Evolutionary conservation across 176 grass and related monocot species (phyloP).

Genomic region (maize (Zea mays)): DNA sequence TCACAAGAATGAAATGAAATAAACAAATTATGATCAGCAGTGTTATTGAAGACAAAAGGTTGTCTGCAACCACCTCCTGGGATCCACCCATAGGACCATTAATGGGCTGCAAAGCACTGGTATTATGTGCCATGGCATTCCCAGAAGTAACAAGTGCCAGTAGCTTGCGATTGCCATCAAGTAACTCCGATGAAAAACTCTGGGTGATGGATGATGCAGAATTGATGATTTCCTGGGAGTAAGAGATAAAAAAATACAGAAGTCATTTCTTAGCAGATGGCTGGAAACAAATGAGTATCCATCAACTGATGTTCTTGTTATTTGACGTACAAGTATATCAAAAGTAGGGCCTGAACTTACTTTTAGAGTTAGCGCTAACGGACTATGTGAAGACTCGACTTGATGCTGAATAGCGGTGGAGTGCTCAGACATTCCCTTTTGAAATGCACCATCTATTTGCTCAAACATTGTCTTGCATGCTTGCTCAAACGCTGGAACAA

Average conservation of each 20-base stretch:
- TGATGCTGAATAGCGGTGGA: constrained; percentile 82
- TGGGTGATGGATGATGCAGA: constrained; percentile 88
- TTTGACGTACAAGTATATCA: constrained; percentile 29
- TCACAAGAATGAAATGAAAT: not conserved
- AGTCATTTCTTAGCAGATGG: constrained; percentile 12
- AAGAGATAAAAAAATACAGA: constrained; percentile 18
- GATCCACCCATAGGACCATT: constrained; percentile 68
- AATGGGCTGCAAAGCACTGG: constrained; percentile 55
- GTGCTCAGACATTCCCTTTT: constrained; percentile 97
- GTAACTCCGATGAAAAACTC: constrained; percentile 76
- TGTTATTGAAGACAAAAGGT: not conserved
- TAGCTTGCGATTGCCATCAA: constrained; percentile 80
- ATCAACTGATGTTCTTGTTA: constrained; percentile 13
- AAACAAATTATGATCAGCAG: constrained; percentile 16
- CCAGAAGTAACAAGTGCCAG: constrained; percentile 75
- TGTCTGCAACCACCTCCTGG: constrained; percentile 51
- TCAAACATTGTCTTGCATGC: constrained; percentile 96
- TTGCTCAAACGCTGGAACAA: constrained; percentile 93
- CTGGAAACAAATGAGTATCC: not conserved
- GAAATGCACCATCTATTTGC: constrained; percentile 89
- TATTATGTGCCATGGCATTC: constrained; percentile 53
- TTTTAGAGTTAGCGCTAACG: constrained; percentile 80
- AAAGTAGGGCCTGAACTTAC: constrained; percentile 30
- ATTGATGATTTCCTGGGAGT: constrained; percentile 68
- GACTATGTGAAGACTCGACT: constrained; percentile 77